Evolutionary conservation across 2,329 filamentous ascomycete species (phyloP), one percentile per base, ranked within the genome.

Genomic region (Trichothecium sympodiale): DNA sequence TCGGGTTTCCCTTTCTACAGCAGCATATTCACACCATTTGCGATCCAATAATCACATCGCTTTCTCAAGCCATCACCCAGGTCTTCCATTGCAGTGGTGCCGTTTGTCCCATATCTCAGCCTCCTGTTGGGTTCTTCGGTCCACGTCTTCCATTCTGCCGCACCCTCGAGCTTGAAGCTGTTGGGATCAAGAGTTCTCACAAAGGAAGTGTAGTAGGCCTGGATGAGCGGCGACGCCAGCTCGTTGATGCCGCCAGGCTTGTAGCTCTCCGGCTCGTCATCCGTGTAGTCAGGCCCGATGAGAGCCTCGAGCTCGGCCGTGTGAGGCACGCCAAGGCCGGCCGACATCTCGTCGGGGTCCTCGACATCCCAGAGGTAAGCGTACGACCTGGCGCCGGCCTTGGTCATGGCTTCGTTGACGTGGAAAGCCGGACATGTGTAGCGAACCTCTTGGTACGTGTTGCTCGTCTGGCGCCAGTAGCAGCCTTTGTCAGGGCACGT

Each of bases 201-300:
- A 50, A 88, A 88, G 43, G 76, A 83, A 2, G 76, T 73, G 80
- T 80, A 87, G 54, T 86, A 88, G 0, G 65, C 69, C 48, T 84
- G 78, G 18, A 82, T 69, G 0, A 80, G 56, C 0, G 71, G 63
- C 1, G 81, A 65, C 5, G 81, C 74, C 0, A 50, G 49, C 2
- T 60, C 67, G 43, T 86, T 85, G 12, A 56, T 54, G 12, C 59
- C 61, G 3, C 60, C 62, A 0, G 59, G 50, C 7, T 52, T 52
- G 45, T 84, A 85, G 32, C 71, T 77, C 3, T 49, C 48, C 0
- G 79, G 78, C 2, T 66, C 54, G 0, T 42, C 49, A 5, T 60
- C 56, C 3, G 69, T 62, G 47, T 79, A 71, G 4, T 65, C 58
- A 0, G 76, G 71, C 0, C 81, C 81, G 60, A 75, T 86, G 34